Evolutionary conservation across 2,329 filamentous ascomycete genomes (phyloP).

Genomic region (Trichoderma endophyticum): DNA sequence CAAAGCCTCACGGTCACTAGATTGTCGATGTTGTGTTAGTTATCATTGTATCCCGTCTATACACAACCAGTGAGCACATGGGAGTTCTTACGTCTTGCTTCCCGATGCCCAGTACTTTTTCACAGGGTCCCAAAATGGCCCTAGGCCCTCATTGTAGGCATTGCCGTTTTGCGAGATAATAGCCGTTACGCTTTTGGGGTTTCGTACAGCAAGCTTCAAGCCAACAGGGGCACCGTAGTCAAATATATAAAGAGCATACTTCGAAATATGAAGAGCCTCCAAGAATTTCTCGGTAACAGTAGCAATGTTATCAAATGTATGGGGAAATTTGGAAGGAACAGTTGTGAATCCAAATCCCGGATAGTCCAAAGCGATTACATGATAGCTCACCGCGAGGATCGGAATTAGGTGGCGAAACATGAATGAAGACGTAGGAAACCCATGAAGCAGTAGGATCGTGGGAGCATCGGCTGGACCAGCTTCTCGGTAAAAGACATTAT

Average conservation of each 20-base stretch:
- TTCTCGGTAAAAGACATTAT: neutral
- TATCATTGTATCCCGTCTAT: neutral
- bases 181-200: neutral
- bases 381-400: neutral
- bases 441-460: neutral
- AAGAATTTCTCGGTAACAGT: neutral
- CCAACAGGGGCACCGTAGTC: conserved; percentile 1
- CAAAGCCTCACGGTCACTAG: neutral
- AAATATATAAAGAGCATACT: neutral
- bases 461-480: neutral
- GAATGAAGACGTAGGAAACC: neutral
- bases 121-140: neutral
- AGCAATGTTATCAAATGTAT: neutral
- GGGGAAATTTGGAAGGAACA: neutral
- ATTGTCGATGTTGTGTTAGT: neutral
- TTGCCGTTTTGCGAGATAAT: neutral
- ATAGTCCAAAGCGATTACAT: neutral
- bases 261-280: neutral
- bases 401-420: conserved; percentile 1
- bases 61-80: neutral
- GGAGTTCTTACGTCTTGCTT: neutral
- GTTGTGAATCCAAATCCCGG: neutral
- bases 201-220: neutral
- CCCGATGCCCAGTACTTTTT: neutral
- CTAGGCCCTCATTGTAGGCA: neutral